phyloP scores from a whole-genome alignment of 2,329 filamentous ascomycete species.

The Escovopsis sp. region DNA sequence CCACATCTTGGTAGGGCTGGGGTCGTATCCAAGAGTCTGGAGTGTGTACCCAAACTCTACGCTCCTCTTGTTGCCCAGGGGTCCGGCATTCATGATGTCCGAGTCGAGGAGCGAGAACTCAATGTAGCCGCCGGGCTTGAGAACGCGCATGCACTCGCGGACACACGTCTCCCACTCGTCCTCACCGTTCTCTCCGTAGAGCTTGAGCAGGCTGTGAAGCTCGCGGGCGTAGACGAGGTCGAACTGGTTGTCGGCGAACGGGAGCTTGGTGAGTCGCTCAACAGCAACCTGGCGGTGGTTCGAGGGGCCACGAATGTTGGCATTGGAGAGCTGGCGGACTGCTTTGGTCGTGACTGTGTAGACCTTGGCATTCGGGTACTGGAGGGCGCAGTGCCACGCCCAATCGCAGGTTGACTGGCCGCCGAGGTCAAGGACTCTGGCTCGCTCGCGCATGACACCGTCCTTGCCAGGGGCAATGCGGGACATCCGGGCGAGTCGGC shows the following conservation, averaged over 20 bases:
- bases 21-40: conserved; percentile 80
- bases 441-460: conserved; percentile 34
- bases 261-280: conserved; percentile 61
- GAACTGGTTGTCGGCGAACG: conserved; percentile 75
- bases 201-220: conserved; percentile 71
- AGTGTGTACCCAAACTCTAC: conserved; percentile 89
- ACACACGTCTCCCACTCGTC: conserved; percentile 86
- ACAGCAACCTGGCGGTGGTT: conserved; percentile 82
- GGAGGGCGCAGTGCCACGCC: conserved; percentile 84
- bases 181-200: conserved; percentile 47
- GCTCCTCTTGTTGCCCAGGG: conserved; percentile 63
- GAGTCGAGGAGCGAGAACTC: conserved; percentile 86
- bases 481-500: conserved; percentile 42
- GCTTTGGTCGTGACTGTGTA: conserved; percentile 74
- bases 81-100: conserved; percentile 74
- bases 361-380: conserved; percentile 72
- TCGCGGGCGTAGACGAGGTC: conserved; percentile 84
- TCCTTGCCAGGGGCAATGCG: conserved; percentile 29
- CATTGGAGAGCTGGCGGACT: conserved; percentile 54
- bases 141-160: conserved; percentile 72
- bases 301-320: conserved; percentile 63
- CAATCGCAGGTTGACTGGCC: conserved; percentile 79
- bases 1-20: conserved; percentile 68
- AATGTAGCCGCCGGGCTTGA: conserved; percentile 85
- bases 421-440: conserved; percentile 71